Conservation (phyloP, 1,284 basidiomycete species). For the Pseudozyma hubeiensis region DNA sequence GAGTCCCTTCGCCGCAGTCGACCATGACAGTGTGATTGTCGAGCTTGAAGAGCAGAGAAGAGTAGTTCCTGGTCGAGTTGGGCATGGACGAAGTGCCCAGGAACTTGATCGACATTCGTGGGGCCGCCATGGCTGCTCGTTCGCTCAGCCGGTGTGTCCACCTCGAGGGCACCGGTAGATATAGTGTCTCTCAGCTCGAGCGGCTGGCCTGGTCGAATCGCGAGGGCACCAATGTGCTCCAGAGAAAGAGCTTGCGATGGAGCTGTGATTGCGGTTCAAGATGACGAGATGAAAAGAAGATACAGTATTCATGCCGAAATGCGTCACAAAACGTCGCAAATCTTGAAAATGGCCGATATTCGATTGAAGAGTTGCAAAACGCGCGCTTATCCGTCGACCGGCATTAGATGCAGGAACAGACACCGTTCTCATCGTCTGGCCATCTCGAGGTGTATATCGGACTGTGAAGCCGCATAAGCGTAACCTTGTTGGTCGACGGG, state of each 20-base stretch:
- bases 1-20: conserved; percentile 67
- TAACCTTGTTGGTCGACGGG: too few species aligned
- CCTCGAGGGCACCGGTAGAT: too few species aligned
- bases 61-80: conserved; percentile 62
- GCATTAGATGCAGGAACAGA: neutral
- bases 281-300: neutral
- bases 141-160: neutral
- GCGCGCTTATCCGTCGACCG: neutral
- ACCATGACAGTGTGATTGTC: conserved; percentile 61
- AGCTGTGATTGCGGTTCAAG: conserved; percentile 8
- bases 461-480: too few species aligned
- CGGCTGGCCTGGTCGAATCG: neutral
- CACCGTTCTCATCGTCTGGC: neutral
- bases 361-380: neutral
- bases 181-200: too few species aligned
- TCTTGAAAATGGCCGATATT: conserved; percentile 8
- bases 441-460: too few species aligned
- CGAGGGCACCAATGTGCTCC: neutral
- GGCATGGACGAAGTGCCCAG: conserved; percentile 66
- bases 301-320: conserved; percentile 4
- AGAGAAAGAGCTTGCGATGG: neutral
- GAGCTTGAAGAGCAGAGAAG: conserved; percentile 62
- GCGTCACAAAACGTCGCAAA: conserved; percentile 7
- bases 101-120: conserved; percentile 59
- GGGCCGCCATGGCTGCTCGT: conserved; percentile 34